A percentile compares a stretch with the other conserved stretches of the same genome.
Conservation (phyloP, 2,329 filamentous ascomycete genomes). For the Stemphylium beticola region DNA sequence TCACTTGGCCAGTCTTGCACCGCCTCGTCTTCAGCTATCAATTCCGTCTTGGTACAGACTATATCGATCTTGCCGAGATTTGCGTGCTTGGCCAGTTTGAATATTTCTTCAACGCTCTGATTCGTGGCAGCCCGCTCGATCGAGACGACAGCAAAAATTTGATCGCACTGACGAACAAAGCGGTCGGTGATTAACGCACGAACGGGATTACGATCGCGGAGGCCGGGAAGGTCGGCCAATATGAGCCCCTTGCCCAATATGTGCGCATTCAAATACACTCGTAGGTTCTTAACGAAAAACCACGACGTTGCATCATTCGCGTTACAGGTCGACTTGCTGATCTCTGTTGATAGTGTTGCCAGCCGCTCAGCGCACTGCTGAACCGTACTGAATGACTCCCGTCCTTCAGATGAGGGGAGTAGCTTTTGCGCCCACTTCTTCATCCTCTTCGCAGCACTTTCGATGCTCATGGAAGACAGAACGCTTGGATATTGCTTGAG, state of each 20-base stretch:
- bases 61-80: constrained; percentile 42
- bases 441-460: background rate
- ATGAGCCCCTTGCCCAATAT: constrained; percentile 58
- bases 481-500: background rate
- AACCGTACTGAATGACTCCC: background rate
- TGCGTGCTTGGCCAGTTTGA: constrained; percentile 51
- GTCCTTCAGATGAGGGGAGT: background rate
- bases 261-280: constrained; percentile 54
- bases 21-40: constrained; percentile 19
- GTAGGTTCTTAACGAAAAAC: constrained; percentile 56
- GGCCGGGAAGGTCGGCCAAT: constrained; percentile 58
- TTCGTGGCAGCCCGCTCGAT: constrained; percentile 54
- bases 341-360: background rate
- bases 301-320: constrained; percentile 38
- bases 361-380: background rate
- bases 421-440: background rate
- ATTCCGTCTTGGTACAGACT: constrained; percentile 32
- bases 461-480: background rate
- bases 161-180: constrained; percentile 55
- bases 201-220: constrained; percentile 57
- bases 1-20: background rate
- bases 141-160: constrained; percentile 55
- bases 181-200: constrained; percentile 54
- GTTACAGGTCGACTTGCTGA: background rate
- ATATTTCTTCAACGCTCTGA: constrained; percentile 50